Evolutionary conservation across 2,329 filamentous ascomycete species (phyloP).

Genomic region (Talaromyces rugulosus): DNA sequence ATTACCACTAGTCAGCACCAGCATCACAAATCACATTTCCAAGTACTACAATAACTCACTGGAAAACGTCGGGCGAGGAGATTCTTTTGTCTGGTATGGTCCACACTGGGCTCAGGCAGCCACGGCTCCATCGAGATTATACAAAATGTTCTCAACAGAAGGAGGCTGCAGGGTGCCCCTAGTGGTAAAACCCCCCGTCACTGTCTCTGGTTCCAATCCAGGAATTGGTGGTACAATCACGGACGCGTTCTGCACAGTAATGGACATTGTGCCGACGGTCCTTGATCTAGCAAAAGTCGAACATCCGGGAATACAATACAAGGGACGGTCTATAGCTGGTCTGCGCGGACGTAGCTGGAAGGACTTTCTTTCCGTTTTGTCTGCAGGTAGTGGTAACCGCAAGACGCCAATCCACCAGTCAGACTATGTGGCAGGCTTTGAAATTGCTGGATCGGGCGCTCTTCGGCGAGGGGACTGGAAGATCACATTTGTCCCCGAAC

Average conservation of each 20-base stretch:
- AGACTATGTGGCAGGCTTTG: constrained; percentile 28
- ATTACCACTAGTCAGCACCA: constrained; percentile 39
- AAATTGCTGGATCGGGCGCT: constrained; percentile 31
- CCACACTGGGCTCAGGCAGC: constrained; percentile 47
- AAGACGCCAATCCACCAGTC: constrained; percentile 28
- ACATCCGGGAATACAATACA: constrained; percentile 23
- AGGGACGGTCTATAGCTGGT: constrained; percentile 24
- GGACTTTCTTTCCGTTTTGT: background rate
- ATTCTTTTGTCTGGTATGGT: constrained; percentile 50
- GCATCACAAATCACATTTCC: constrained; percentile 38
- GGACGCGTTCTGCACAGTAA: constrained; percentile 30
- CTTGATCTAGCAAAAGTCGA: constrained; percentile 29
- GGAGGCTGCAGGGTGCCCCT: constrained; percentile 35
- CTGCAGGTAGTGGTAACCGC: background rate
- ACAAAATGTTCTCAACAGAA: constrained; percentile 31
- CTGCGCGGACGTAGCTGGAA: constrained; percentile 27
- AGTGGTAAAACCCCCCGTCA: constrained; percentile 28
- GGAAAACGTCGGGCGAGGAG: constrained; percentile 44
- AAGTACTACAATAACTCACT: constrained; percentile 47
- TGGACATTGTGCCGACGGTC: constrained; percentile 34
- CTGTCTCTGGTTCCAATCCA: constrained; percentile 19
- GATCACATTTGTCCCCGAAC: constrained; percentile 45
- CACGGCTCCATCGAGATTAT: constrained; percentile 34
- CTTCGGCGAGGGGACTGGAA: constrained; percentile 35
- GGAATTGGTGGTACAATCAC: constrained; percentile 11